These are phyloP conservation scores for Picea glauca DNA, from an alignment of 75 land plant genomes.

Conservation along the genomic window DNA sequence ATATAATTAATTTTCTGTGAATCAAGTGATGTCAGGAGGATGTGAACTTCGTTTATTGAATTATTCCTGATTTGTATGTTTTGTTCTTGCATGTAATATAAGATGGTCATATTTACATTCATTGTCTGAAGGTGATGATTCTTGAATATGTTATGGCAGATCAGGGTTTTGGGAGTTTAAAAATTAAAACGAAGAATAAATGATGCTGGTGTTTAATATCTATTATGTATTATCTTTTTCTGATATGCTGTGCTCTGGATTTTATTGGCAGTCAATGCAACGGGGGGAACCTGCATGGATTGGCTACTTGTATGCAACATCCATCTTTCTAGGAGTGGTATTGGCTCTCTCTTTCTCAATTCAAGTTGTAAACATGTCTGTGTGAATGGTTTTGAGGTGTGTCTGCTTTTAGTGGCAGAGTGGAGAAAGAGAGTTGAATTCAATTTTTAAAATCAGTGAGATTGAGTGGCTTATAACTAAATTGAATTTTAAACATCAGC, in stretches of 20 bases:
- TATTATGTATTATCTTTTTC: conserved; percentile 1
- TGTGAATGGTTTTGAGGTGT: no score
- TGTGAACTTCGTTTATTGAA: background rate
- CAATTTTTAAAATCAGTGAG: no score
- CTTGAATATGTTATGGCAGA: background rate
- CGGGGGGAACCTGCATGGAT: conserved; percentile 80
- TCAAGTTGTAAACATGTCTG: background rate
- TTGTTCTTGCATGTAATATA: background rate
- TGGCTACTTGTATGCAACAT: conserved; percentile 90
- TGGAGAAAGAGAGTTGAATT: no score
- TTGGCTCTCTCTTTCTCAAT: background rate
- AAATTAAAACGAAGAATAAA: background rate
- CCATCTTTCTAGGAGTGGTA: conserved; percentile 90
- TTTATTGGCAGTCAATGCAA: conserved; percentile 81
- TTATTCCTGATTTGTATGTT: background rate
- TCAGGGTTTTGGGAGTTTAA: background rate
- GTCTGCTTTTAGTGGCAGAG: no score
- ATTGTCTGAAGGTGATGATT: background rate
- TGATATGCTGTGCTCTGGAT: background rate
- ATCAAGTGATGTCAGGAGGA: background rate
- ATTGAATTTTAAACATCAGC: no score
- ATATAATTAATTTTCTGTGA: background rate
- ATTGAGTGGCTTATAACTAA: no score
- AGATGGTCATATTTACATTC: background rate
- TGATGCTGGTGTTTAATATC: background rate